A percentile compares a stretch with the other conserved stretches of the same genome.
phyloP scores from a whole-genome alignment of 345 rosid species.

The Microcos paniculata region DNA sequence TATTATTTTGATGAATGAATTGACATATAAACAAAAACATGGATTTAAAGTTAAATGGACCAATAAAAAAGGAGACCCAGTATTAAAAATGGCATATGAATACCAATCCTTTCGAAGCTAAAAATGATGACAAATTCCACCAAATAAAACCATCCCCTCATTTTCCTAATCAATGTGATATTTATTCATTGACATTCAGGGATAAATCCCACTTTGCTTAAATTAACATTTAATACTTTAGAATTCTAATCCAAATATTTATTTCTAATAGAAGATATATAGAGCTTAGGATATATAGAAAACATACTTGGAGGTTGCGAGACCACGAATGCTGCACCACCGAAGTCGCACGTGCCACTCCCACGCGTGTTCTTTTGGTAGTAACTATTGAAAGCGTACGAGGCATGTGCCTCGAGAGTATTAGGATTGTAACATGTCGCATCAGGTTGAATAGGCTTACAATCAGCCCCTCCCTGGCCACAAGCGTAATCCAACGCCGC shows the following conservation, averaged over 20 bases:
- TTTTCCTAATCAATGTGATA: background rate
- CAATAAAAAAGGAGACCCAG: background rate
- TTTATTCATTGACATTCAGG: background rate
- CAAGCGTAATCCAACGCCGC: constrained; percentile 74
- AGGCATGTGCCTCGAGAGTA: constrained; percentile 71
- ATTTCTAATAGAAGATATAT: background rate
- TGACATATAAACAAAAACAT: background rate
- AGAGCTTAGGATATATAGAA: constrained; percentile 18
- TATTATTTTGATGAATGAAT: background rate
- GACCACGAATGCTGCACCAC: constrained; percentile 72
- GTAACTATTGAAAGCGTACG: constrained; percentile 87
- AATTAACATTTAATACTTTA: background rate
- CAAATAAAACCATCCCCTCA: background rate
- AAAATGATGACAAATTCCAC: background rate
- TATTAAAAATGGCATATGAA: background rate
- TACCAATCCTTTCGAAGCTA: background rate
- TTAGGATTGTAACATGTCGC: constrained; percentile 68
- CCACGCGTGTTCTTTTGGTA: constrained; percentile 73
- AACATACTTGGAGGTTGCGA: constrained; percentile 66
- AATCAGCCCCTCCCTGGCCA: constrained; percentile 90
- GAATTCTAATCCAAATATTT: background rate
- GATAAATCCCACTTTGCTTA: background rate
- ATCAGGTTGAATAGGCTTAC: constrained; percentile 72
- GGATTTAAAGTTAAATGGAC: background rate
- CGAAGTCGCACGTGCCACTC: constrained; percentile 68